These are phyloP conservation scores for Gamarada debralockiae DNA, from an alignment of 495 filamentous ascomycete genomes.

Conservation along the genomic window DNA sequence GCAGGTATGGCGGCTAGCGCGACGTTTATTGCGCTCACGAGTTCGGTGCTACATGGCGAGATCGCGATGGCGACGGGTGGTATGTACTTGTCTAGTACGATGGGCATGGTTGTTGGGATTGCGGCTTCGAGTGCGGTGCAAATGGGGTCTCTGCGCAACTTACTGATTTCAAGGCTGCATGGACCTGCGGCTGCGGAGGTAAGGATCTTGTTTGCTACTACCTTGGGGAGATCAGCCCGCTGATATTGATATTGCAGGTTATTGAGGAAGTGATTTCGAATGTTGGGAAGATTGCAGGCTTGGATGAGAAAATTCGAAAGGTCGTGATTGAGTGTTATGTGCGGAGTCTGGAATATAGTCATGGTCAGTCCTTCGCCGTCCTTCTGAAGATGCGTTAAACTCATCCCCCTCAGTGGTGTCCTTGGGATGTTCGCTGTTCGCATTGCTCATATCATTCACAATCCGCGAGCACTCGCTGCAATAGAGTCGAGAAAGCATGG, in stretches of 20 bases:
- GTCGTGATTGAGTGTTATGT: conserved; percentile 10
- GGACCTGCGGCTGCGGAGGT: not conserved
- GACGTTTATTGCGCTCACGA: conserved; percentile 53
- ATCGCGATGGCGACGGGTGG: conserved; percentile 52
- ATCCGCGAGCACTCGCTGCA: conserved; percentile 7
- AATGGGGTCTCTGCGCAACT: not conserved
- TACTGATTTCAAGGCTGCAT: not conserved
- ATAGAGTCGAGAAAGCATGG: too few species aligned
- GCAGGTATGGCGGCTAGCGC: conserved; percentile 48
- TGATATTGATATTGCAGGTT: not conserved
- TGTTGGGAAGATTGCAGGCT: not conserved
- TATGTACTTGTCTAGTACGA: conserved; percentile 43
- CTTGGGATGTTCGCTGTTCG: not conserved
- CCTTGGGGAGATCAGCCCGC: not conserved
- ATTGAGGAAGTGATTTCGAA: conserved; percentile 1
- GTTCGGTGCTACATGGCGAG: conserved; percentile 44
- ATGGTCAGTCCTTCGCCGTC: conserved; percentile 2
- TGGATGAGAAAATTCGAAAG: not conserved
- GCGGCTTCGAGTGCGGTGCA: conserved; percentile 43
- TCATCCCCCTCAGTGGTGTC: conserved; percentile 5
- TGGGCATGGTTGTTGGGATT: conserved; percentile 50
- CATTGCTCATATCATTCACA: conserved; percentile 7
- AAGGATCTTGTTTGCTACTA: too few species aligned
- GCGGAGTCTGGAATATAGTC: conserved; percentile 10
- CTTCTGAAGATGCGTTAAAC: not conserved